phyloP scores from a whole-genome alignment of 2,329 filamentous ascomycete genomes.

The Dryadomyces quercivorus region DNA sequence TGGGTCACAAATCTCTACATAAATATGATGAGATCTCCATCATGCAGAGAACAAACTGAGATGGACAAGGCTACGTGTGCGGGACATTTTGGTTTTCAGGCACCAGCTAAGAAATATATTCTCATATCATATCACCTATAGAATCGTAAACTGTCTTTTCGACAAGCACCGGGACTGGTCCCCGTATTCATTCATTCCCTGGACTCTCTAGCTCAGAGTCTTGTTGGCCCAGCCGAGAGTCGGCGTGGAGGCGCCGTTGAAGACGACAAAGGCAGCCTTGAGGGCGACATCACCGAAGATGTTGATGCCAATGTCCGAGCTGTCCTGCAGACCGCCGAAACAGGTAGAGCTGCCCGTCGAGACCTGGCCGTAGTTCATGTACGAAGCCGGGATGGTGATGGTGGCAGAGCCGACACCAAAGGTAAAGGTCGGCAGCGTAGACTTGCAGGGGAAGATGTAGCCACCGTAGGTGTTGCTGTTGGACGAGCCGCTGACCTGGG shows the following conservation, averaged over 20 bases:
- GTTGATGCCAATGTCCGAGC: conserved; percentile 14
- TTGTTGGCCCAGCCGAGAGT: conserved; percentile 15
- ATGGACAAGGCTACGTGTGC: no score
- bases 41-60: no score
- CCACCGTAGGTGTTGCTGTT: conserved; percentile 21
- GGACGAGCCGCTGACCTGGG: conserved; percentile 21
- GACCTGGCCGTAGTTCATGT: conserved; percentile 22
- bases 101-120: no score
- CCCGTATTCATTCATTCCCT: no score
- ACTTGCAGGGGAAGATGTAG: conserved; percentile 24
- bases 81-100: no score
- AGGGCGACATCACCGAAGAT: conserved; percentile 21
- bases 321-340: conserved; percentile 24
- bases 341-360: conserved; percentile 19
- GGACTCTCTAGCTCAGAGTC: conserved; percentile 2
- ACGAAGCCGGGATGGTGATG: conserved; percentile 19
- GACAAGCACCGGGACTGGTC: no score
- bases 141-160: no score
- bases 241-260: conserved; percentile 20
- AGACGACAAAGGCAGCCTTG: conserved; percentile 21
- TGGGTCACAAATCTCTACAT: no score
- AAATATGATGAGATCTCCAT: no score
- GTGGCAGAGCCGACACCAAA: conserved; percentile 21
- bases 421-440: conserved; percentile 21
- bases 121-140: no score